Percentiles rank a stretch among this genome's conserved stretches.
Evolutionary conservation across 2,329 filamentous ascomycete genomes (phyloP).

Genomic region (Apiospora malaysiana): DNA sequence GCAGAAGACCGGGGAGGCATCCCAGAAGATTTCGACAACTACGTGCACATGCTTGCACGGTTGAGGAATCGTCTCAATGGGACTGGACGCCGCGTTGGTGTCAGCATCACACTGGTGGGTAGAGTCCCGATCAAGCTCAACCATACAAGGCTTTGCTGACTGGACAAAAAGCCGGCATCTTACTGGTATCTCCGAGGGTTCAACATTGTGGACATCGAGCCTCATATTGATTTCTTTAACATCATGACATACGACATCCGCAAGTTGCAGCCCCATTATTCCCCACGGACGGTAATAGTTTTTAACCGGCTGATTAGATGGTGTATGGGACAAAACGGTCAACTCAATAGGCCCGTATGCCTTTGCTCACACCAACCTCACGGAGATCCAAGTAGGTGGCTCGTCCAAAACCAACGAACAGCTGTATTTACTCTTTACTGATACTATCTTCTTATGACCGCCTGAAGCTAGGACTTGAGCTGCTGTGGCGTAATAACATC

Average conservation of each 20-base stretch:
- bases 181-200: slow-evolving; percentile 22
- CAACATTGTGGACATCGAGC: slow-evolving; percentile 22
- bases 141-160: no score
- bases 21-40: slow-evolving; percentile 28
- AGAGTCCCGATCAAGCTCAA: no score
- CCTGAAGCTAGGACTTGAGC: slow-evolving; percentile 38
- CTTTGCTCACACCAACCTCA: slow-evolving; percentile 47
- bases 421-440: no score
- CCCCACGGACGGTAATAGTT: neutral
- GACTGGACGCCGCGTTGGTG: no score
- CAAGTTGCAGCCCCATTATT: slow-evolving; percentile 40
- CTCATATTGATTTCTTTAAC: slow-evolving; percentile 40
- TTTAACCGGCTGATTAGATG: slow-evolving; percentile 35
- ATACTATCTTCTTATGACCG: no score
- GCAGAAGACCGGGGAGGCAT: slow-evolving; percentile 30
- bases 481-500: slow-evolving; percentile 49
- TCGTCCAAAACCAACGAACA: no score
- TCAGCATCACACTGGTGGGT: no score
- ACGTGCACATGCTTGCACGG: slow-evolving; percentile 52
- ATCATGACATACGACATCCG: slow-evolving; percentile 47
- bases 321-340: slow-evolving; percentile 38
- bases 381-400: slow-evolving; percentile 39
- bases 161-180: slow-evolving; percentile 7
- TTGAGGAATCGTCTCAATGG: slow-evolving; percentile 27
- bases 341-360: slow-evolving; percentile 36